phyloP scores from a whole-genome alignment of 306 rosid genomes.

The Pyrus pyrifolia region DNA sequence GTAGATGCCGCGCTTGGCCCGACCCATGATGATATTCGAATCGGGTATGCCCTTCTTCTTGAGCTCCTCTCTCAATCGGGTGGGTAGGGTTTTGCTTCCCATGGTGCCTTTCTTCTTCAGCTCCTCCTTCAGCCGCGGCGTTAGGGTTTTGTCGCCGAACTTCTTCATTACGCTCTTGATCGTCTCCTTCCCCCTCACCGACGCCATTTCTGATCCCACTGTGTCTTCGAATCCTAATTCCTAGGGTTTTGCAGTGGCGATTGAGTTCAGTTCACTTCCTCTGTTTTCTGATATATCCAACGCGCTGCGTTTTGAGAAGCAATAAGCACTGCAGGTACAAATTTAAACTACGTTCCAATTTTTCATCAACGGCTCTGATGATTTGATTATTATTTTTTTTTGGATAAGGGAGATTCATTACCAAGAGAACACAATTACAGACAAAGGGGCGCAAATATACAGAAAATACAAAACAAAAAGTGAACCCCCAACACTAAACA shows the following conservation, averaged over 20 bases:
- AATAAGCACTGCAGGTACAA: too few species aligned
- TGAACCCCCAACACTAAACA: too few species aligned
- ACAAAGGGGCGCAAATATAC: too few species aligned
- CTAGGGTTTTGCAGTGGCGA: background rate
- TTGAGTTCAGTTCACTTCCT: background rate
- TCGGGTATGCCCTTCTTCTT: constrained; percentile 55
- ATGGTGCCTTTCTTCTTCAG: constrained; percentile 34
- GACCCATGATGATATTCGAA: constrained; percentile 65
- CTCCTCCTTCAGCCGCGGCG: constrained; percentile 49
- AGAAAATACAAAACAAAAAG: too few species aligned
- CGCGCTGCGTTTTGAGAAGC: background rate
- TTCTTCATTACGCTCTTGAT: constrained; percentile 68
- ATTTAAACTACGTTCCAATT: background rate
- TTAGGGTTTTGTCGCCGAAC: constrained; percentile 58
- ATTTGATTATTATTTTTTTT: background rate
- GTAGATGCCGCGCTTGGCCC: constrained; percentile 84
- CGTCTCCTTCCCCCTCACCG: constrained; percentile 63
- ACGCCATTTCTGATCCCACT: constrained; percentile 45
- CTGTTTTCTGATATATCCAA: background rate
- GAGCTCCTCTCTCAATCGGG: constrained; percentile 52
- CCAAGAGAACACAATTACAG: too few species aligned
- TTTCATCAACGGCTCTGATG: background rate
- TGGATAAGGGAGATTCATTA: too few species aligned
- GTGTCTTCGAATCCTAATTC: background rate
- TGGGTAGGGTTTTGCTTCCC: constrained; percentile 61